phyloP scores from a whole-genome alignment of 2,329 filamentous ascomycete species.

The Dactylellina parvicollis region DNA sequence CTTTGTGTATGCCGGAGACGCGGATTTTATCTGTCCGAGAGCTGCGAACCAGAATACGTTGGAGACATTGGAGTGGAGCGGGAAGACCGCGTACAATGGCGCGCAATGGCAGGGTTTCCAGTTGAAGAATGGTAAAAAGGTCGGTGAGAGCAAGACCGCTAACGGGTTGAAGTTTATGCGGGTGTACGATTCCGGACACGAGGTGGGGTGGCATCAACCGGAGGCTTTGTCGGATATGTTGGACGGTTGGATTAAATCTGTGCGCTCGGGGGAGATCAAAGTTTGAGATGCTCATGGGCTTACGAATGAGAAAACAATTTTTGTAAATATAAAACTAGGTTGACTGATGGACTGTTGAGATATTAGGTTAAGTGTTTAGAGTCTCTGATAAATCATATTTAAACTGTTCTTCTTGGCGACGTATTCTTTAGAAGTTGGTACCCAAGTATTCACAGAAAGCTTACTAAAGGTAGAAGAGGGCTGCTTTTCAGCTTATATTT shows the following conservation, averaged over 20 bases:
- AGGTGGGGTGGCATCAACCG: conserved; percentile 14
- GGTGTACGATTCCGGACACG: conserved; percentile 4
- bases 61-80: background rate
- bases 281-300: too few relatives aligned
- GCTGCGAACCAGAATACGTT: background rate
- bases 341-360: too few relatives aligned
- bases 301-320: too few relatives aligned
- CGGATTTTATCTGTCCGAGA: background rate
- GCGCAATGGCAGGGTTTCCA: background rate
- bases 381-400: too few relatives aligned
- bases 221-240: conserved; percentile 12
- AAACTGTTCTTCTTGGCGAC: too few relatives aligned
- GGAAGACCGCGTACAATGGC: background rate
- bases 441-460: too few relatives aligned
- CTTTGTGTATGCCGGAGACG: conserved; percentile 10
- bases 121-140: background rate
- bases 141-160: conserved; percentile 6
- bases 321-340: too few relatives aligned
- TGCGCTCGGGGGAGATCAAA: too few relatives aligned
- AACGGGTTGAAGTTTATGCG: conserved; percentile 14
- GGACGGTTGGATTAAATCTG: background rate
- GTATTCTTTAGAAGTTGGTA: too few relatives aligned
- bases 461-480: too few relatives aligned
- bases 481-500: too few relatives aligned
- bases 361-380: too few relatives aligned